Conservation (phyloP, 2,329 filamentous ascomycete genomes). For the Metarhizium anisopliae region DNA sequence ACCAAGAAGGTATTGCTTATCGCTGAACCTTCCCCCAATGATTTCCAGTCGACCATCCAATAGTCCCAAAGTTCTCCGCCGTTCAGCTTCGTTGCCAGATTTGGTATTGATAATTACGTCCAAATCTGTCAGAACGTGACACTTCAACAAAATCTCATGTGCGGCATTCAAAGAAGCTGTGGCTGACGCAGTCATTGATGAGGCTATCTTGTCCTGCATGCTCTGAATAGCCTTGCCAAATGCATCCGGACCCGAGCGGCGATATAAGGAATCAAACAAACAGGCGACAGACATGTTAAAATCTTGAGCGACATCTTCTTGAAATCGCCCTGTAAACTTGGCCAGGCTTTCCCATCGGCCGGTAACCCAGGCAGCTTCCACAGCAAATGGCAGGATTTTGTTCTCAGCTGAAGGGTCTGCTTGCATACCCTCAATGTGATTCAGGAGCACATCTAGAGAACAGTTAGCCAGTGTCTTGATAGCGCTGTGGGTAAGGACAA, state of each 20-base stretch:
- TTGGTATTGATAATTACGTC: constrained; percentile 59
- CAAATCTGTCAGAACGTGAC: constrained; percentile 82
- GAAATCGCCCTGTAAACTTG: constrained; percentile 51
- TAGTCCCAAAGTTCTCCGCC: constrained; percentile 21
- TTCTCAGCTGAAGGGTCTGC: constrained; percentile 41
- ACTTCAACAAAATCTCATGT: constrained; percentile 74
- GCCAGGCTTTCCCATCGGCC: constrained; percentile 70
- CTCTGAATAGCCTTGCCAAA: constrained; percentile 51
- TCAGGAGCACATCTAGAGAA: constrained; percentile 65
- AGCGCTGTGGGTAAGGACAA: constrained; percentile 1
- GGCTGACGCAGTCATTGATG: constrained; percentile 64
- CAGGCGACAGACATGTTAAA: constrained; percentile 76
- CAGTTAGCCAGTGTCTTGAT: constrained; percentile 12
- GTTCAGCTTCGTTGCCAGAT: constrained; percentile 31
- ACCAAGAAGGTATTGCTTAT: constrained; percentile 90
- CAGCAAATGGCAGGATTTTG: constrained; percentile 69
- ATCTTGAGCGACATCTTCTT: constrained; percentile 42
- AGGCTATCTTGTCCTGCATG: constrained; percentile 62
- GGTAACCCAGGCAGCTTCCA: constrained; percentile 88
- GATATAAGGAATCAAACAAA: constrained; percentile 49
- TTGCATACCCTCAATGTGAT: constrained; percentile 74
- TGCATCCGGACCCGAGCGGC: constrained; percentile 36
- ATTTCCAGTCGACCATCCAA: constrained; percentile 75
- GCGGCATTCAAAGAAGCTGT: constrained; percentile 76
- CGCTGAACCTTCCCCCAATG: constrained; percentile 77